Evolutionary conservation across 495 filamentous ascomycete species (phyloP), one percentile per base, ranked within the genome.

Genomic region (Neurospora hispaniola): DNA sequence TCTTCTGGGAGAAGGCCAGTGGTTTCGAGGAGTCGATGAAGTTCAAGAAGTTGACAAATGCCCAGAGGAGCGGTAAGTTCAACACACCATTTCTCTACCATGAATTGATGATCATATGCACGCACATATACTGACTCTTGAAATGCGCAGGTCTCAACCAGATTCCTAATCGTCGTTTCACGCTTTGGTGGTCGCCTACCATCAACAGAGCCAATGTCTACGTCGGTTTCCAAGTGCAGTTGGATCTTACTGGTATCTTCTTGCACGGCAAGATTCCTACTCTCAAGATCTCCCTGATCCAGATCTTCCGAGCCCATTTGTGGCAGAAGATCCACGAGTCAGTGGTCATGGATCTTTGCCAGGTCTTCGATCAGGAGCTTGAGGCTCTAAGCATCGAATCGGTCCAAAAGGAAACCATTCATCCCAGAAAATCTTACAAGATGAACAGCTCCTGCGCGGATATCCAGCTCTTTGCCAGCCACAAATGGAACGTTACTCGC

Each of bases 291-390:
- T 97, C 94, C 2, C 84, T 99, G 71, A 99, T 99, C 76, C 96
- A 99, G 82, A 99, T 99, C 75, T 99, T 99, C 92, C 92, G 96
- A 78, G 96, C 96, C 70, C 96, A 99, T 88, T 90, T 99, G 86
- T 99, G 96, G 96, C 96, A 99, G 82, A 99, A 99, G 86, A 98
- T 99, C 70, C 96, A 99, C 83, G 96, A 99, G 82, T 96, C 93
- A 35, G 96, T 99, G 9, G 95, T 98, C 40, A 99, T 99, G 96
- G 96, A 98, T 85, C 83, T 98, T 78, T 99, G 96, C 78, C 96
- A 99, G 80, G 96, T 98, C n/a, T 97, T 99, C 77, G 96, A 99
- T 76, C 96, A 98, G 78, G 95, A 99, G 80, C 82, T 99, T 71
- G 96, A 98, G 81, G 93, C 95, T 69, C 86, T 99, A 68, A 94